Base-by-base conservation (phyloP, 495 filamentous ascomycete species). In the Acidomyces sp. region DNA sequence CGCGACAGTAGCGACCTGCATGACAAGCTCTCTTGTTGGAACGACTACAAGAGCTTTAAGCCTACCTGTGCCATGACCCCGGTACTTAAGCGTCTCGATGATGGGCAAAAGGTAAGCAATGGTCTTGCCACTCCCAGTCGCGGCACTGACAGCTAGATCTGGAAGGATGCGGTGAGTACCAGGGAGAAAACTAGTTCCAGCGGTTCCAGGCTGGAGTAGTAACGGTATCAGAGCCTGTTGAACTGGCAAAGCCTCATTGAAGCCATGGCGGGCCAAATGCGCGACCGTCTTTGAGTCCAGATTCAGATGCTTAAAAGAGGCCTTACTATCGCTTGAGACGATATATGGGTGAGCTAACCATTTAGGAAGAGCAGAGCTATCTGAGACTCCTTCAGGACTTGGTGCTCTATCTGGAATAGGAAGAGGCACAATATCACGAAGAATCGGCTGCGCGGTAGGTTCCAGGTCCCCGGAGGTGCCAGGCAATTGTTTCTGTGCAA, bases 81-180 rank as follows among this genome's bases (percentile, higher is more conserved):
- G 64, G 2, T 68, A 59, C 36, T 74, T 71, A 28, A 96, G 59
- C n/a, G 73, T 70, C 27, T 83, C 74, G 12, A 93, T 62, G 48
- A 95, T 71, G 0, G 88, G 88, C n/a, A 95, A 64, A 1, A 85
- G 68, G 46, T 96, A 96, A 4, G 88, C 78, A 2, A 96, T 61
- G 0, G 88, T 96, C 55, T 96, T 96, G 33, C 88, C 88, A 0
- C 88, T 95, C 3, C 88, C 88, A 1, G 88, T 96, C 3, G 84
- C 74, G 0, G 88, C 88, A 16, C 85, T 85, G 12, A 96, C 72
- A 37, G 90, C 80, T 5, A 96, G 45, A 61, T 96, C 88, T 2
- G 51, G 46, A 1, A 49, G 34, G 9, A 49, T 34, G 9, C 13
- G 4, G 18, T 39, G 27, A 4, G 51, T 33, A 23, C 51, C 51